Evolutionary conservation across 495 filamentous ascomycete species (phyloP).

Genomic region (Parachaetomium inaequale): DNA sequence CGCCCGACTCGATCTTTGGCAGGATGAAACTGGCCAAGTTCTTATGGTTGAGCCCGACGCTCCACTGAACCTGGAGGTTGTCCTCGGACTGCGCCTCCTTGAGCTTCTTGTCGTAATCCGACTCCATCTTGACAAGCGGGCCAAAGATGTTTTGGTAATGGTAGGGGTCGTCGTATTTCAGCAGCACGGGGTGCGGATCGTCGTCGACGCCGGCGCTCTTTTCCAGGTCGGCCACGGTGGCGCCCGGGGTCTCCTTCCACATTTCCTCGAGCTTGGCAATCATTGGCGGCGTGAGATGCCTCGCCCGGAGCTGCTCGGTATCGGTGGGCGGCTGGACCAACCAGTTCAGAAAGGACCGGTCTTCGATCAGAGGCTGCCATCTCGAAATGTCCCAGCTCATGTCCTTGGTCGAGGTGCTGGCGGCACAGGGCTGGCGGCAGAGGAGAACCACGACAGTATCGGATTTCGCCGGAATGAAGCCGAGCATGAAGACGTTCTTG

Average conservation of each 20-base stretch:
- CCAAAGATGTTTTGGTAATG: slow-evolving; percentile 99
- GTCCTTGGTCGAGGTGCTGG: slow-evolving; percentile 94
- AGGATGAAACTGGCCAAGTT: slow-evolving; percentile 93
- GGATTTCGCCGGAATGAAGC: slow-evolving; percentile 98
- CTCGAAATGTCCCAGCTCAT: slow-evolving; percentile 99
- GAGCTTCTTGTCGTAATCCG: slow-evolving; percentile 98
- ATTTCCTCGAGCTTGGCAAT: slow-evolving; percentile 97
- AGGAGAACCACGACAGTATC: slow-evolving; percentile 97
- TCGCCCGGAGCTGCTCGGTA: slow-evolving; percentile 90
- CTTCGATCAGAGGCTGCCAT: slow-evolving; percentile 97
- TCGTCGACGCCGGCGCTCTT: slow-evolving; percentile 93
- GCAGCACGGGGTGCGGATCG: slow-evolving; percentile 85
- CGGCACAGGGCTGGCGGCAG: slow-evolving; percentile 93
- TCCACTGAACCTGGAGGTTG: slow-evolving; percentile 89
- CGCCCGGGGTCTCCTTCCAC: slow-evolving; percentile 94
- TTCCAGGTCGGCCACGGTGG: slow-evolving; percentile 88
- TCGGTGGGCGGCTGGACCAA: slow-evolving; percentile 87
- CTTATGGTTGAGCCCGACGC: slow-evolving; percentile 95
- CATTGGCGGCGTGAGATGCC: slow-evolving; percentile 90
- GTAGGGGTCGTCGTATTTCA: slow-evolving; percentile 96
- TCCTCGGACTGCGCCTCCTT: slow-evolving; percentile 99
- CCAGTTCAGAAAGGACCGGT: slow-evolving; percentile 93
- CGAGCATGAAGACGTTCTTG: slow-evolving; percentile 98
- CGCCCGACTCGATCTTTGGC: slow-evolving; percentile 94
- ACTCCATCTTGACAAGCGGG: slow-evolving; percentile 97